phyloP scores from a whole-genome alignment of 257 asterid genomes.

The Buddleja alternifolia region DNA sequence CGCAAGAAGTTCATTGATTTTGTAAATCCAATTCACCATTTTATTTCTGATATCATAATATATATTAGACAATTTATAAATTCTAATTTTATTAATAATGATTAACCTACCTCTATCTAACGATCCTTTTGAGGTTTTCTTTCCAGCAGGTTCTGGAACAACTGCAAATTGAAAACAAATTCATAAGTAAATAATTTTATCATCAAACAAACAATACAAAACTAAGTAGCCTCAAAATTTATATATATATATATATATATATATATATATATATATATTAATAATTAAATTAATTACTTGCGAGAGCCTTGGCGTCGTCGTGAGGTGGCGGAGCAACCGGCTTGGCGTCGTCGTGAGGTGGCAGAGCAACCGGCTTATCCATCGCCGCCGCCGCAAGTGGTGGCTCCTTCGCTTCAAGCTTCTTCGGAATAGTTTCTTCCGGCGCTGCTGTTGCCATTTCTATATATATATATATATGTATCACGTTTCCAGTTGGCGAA shows the following conservation, averaged over 20 bases:
- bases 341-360: constrained; percentile 42
- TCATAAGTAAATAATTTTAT: neutral
- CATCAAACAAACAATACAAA: neutral
- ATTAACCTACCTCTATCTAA: constrained; percentile 66
- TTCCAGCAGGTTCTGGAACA: constrained; percentile 45
- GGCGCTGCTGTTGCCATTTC: constrained; percentile 31
- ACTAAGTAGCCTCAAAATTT: neutral
- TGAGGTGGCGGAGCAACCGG: constrained; percentile 42
- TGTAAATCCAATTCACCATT: too few species aligned
- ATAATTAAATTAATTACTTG: constrained; percentile 27
- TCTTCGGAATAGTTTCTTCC: constrained; percentile 14
- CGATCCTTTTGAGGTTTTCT: constrained; percentile 62
- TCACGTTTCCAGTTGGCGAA: neutral
- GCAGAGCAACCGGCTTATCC: constrained; percentile 39
- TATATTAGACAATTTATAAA: too few species aligned
- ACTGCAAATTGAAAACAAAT: constrained; percentile 35
- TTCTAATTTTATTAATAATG: neutral
- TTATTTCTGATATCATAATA: too few species aligned
- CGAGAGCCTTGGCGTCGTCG: constrained; percentile 42
- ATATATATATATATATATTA: too few species aligned
- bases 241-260: too few species aligned
- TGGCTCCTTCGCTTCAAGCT: constrained; percentile 40
- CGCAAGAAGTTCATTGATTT: too few species aligned
- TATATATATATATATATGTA: neutral
- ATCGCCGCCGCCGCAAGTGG: constrained; percentile 45